A percentile compares a stretch with the other conserved stretches of the same genome.
These are phyloP conservation scores for Spiraea crenata DNA, from an alignment of 331 rosid genomes.

Conservation along the genomic window DNA sequence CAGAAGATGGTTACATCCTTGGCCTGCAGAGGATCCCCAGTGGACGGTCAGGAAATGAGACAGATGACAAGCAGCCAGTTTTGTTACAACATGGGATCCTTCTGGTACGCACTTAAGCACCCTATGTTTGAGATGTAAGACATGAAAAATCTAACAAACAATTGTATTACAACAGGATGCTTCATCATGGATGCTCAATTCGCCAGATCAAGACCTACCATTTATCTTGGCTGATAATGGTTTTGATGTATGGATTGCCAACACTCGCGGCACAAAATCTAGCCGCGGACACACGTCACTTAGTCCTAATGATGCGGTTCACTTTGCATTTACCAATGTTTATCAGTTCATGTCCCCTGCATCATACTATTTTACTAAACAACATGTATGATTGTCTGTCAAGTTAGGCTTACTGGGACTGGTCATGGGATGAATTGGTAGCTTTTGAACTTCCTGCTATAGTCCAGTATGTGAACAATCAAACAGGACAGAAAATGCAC, in stretches of 20 bases:
- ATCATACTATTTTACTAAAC: not conserved
- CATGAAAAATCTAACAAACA: not conserved
- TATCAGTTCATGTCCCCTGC: not conserved
- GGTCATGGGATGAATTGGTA: constrained; percentile 89
- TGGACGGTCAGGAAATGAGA: constrained; percentile 30
- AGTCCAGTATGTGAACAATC: constrained; percentile 53
- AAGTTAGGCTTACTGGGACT: constrained; percentile 64
- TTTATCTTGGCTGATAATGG: constrained; percentile 78
- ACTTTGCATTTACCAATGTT: constrained; percentile 16
- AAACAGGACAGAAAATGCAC: constrained; percentile 63
- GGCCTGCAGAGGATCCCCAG: constrained; percentile 61
- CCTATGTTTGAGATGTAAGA: not conserved
- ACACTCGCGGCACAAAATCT: constrained; percentile 67
- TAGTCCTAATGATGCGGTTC: constrained; percentile 41
- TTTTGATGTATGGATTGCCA: constrained; percentile 81
- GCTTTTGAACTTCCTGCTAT: constrained; percentile 74
- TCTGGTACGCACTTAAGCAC: constrained; percentile 38
- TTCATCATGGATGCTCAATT: constrained; percentile 60
- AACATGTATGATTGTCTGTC: not conserved
- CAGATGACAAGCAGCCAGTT: constrained; percentile 51
- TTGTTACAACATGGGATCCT: constrained; percentile 79
- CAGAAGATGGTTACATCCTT: constrained; percentile 63
- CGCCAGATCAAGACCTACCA: constrained; percentile 64
- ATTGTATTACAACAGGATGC: constrained; percentile 53
- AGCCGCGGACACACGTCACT: constrained; percentile 54